Base-by-base conservation (phyloP, 345 rosid genomes). In the Euclidium syriacum region DNA sequence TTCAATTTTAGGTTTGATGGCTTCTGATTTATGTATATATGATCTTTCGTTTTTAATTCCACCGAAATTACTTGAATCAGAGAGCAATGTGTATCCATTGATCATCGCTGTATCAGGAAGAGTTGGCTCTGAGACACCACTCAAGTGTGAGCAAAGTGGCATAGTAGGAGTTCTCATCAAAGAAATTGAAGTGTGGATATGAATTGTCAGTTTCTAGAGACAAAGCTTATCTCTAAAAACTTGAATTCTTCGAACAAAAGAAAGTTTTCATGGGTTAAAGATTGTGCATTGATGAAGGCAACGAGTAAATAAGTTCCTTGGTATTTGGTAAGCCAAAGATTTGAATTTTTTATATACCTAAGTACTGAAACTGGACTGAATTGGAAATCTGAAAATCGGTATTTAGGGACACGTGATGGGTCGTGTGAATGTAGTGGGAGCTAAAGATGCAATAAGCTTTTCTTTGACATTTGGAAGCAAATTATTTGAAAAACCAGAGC, bases 241-340 rank as follows among this genome's bases (percentile, higher is more conserved):
- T 27, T 59, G 7, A 52, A n/a, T 47, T 26, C 35, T 57, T 71
- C 82, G 95, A 84, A 48, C 88, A 81, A 26, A 88, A 86, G 87
- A 80, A 79, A 82, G 18, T 90, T 95, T 39, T 86, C 95, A 35
- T 91, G 96, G 98, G 83, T 88, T 64, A 85, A 85, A 75, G 95
- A 83, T 77, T 83, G 85, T 18, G 90, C 92, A 7, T 67, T 88
- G 52, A 83, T 88, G 81, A 74, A 78, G 24, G 84, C 96, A 0
- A 70, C 83, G 77, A 83, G 80, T 73, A 87, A 87, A 71, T 88
- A 87, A 78, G 95, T 90, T 67, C 97, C 95, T 9, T 87, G 97
- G 97, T 83, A 79, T 73, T 78, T 90, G 80, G 95, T 90, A 73
- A 81, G 90, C 67, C 48, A n/a, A n/a, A n/a, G n/a, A n/a, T n/a